phyloP scores from a whole-genome alignment of 2,329 filamentous ascomycete species.

The Fusarium burgessii region DNA sequence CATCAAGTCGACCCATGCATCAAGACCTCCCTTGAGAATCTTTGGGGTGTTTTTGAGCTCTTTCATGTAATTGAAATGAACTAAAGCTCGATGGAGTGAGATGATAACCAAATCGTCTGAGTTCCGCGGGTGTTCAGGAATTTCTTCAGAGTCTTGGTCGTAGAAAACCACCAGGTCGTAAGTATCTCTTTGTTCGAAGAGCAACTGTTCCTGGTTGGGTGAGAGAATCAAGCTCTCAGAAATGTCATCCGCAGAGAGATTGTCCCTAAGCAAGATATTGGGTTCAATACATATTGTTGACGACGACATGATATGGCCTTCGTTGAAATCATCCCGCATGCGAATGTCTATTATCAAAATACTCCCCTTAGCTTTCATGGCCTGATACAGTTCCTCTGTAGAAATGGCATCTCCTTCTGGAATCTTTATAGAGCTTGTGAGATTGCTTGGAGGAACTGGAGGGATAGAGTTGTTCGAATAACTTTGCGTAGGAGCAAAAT shows the following conservation, averaged over 20 bases:
- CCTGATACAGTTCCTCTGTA: slow-evolving; percentile 76
- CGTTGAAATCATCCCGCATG: slow-evolving; percentile 81
- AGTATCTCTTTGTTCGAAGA: slow-evolving; percentile 78
- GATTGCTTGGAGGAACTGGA: slow-evolving; percentile 55
- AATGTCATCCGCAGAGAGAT: slow-evolving; percentile 71
- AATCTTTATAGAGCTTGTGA: slow-evolving; percentile 60
- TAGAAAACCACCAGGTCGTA: slow-evolving; percentile 94
- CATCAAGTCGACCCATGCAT: slow-evolving; percentile 88
- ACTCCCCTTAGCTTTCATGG: slow-evolving; percentile 69
- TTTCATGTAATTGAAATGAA: slow-evolving; percentile 84
- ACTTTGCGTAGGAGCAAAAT: slow-evolving; percentile 48
- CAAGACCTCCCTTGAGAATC: slow-evolving; percentile 83
- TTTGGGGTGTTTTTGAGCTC: slow-evolving; percentile 79
- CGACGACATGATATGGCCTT: slow-evolving; percentile 87
- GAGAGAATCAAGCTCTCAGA: slow-evolving; percentile 77
- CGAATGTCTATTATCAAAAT: slow-evolving; percentile 90
- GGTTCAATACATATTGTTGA: slow-evolving; percentile 93
- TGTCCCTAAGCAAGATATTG: slow-evolving; percentile 74
- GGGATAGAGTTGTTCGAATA: slow-evolving; percentile 44
- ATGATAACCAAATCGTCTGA: slow-evolving; percentile 68
- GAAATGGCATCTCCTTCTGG: slow-evolving; percentile 70
- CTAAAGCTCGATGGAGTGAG: slow-evolving; percentile 81
- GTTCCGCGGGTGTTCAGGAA: slow-evolving; percentile 56
- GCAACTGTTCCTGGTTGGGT: slow-evolving; percentile 77
- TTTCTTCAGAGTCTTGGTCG: slow-evolving; percentile 73